Evolutionary conservation across 768 basidiomycete genomes (phyloP).

Genomic region (Agrocybe praecox): DNA sequence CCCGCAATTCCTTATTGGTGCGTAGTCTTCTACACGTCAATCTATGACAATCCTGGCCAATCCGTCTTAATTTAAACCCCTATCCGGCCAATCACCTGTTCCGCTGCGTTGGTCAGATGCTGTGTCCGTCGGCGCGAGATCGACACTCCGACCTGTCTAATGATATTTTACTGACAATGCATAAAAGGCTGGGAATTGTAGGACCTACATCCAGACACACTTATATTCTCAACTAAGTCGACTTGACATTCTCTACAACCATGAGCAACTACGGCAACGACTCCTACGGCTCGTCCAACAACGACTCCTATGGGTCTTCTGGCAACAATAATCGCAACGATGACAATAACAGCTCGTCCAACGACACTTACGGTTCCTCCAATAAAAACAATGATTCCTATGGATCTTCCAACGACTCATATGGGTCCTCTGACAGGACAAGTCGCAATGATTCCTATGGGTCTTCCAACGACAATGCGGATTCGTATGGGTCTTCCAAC

Average conservation of each 20-base stretch:
- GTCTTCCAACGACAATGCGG: constrained; percentile 15
- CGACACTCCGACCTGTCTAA: neutral
- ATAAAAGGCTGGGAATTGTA: neutral
- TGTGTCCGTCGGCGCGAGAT: neutral
- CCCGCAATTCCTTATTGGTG: too few species aligned
- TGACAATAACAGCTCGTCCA: too few species aligned
- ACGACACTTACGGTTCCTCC: constrained; percentile 10
- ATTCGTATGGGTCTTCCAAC: constrained; percentile 22
- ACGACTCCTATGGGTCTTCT: too few species aligned
- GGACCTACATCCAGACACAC: neutral
- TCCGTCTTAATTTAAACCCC: too few species aligned
- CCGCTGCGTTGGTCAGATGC: neutral
- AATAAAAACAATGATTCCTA: constrained; percentile 7
- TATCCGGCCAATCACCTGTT: neutral
- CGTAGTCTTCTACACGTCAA: too few species aligned
- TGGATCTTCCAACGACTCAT: constrained; percentile 19
- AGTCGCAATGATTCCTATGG: constrained; percentile 18
- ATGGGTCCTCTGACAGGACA: constrained; percentile 15
- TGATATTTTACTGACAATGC: neutral
- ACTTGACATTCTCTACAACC: neutral
- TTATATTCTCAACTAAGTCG: neutral
- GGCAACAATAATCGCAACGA: too few species aligned
- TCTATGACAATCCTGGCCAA: too few species aligned
- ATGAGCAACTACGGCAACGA: constrained; percentile 8
- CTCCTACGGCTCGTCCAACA: constrained; percentile 25